Evolutionary conservation across 441 rosid species (phyloP).

Genomic region (Bocquillonia castaneifolia): DNA sequence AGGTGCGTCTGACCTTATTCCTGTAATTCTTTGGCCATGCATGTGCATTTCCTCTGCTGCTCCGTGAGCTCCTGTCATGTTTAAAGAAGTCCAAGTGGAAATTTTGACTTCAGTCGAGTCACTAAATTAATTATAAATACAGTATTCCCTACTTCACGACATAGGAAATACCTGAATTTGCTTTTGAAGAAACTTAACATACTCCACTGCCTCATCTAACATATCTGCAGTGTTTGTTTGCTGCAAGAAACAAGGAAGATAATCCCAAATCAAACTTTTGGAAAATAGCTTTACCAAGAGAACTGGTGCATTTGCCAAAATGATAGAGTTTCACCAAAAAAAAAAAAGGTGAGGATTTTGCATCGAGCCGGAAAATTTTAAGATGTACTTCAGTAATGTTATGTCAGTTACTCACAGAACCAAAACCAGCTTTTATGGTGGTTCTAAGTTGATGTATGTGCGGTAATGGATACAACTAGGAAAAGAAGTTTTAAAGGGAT

Average conservation of each 20-base stretch:
- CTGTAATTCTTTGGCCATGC: slow-evolving; percentile 43
- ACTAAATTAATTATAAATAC: no score
- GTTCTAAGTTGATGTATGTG: background rate
- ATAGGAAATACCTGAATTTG: slow-evolving; percentile 63
- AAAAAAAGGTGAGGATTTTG: background rate
- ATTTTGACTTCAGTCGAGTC: background rate
- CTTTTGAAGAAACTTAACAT: slow-evolving; percentile 65
- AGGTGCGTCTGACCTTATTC: slow-evolving; percentile 18
- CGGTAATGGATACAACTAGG: background rate
- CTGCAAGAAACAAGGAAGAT: slow-evolving; percentile 33
- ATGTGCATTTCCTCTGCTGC: slow-evolving; percentile 60
- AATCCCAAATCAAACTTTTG: slow-evolving; percentile 4
- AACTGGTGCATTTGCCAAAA: background rate
- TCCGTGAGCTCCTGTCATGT: slow-evolving; percentile 63
- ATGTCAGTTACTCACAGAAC: background rate
- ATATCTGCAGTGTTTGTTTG: slow-evolving; percentile 88
- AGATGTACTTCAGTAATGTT: background rate
- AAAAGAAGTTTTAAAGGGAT: no score
- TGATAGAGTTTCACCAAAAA: background rate
- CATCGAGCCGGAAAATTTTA: background rate
- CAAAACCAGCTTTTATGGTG: background rate
- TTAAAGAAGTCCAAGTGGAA: slow-evolving; percentile 14
- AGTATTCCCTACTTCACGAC: no score
- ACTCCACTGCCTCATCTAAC: slow-evolving; percentile 80
- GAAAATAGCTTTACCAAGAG: background rate